These are phyloP conservation scores for Aspergillus fijiensis DNA, from an alignment of 2,329 filamentous ascomycete genomes.

Conservation along the genomic window DNA sequence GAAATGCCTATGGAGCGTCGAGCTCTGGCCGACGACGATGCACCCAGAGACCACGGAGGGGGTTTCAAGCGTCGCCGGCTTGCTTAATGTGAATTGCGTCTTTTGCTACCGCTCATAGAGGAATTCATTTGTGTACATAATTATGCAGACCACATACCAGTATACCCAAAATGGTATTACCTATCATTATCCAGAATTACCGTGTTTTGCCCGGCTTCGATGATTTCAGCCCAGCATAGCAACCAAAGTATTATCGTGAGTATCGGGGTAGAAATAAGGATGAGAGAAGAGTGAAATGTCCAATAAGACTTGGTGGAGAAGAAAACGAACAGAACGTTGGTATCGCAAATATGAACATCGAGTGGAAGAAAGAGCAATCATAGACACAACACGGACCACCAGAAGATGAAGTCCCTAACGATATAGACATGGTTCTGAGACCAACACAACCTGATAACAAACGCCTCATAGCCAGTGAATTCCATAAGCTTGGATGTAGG, in stretches of 20 bases:
- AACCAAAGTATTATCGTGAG: slow-evolving; percentile 1
- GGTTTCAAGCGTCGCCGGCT: slow-evolving; percentile 29
- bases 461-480: slow-evolving; percentile 13
- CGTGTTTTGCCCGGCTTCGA: slow-evolving; percentile 2
- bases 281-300: slow-evolving; percentile 7
- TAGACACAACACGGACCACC: slow-evolving; percentile 12
- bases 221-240: slow-evolving; percentile 7
- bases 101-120: not conserved
- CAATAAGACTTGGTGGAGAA: slow-evolving; percentile 18
- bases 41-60: slow-evolving; percentile 21
- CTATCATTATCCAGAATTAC: slow-evolving; percentile 20
- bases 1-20: slow-evolving; percentile 62
- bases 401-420: slow-evolving; percentile 7
- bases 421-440: slow-evolving; percentile 15
- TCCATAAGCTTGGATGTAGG: slow-evolving; percentile 3
- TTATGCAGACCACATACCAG: not conserved
- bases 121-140: not conserved
- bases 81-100: slow-evolving; percentile 18
- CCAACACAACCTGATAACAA: slow-evolving; percentile 5
- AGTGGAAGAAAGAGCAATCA: not conserved
- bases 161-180: slow-evolving; percentile 11
- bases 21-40: slow-evolving; percentile 30
- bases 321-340: slow-evolving; percentile 19
- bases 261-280: slow-evolving; percentile 1
- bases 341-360: slow-evolving; percentile 16